Base-by-base conservation (phyloP, 176 grass and related monocot genomes). In the Carex cristatella region DNA sequence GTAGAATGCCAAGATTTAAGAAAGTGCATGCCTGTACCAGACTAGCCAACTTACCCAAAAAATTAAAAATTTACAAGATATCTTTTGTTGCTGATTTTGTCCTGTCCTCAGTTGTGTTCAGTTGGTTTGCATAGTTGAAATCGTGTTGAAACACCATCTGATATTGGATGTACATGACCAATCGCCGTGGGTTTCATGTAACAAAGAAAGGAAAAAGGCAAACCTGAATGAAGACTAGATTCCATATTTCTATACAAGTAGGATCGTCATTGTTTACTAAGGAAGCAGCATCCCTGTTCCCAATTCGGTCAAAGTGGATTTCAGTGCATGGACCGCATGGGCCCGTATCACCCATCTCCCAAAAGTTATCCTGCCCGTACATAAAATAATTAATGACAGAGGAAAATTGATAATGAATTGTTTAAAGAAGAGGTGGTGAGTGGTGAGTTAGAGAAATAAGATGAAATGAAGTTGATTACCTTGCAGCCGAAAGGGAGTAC, bases 161-260 rank as follows among this genome's bases (percentile, higher is more conserved):
- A 79, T 59, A 33, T 37, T 14, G 18, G 31, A 79, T 57, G 13
- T 57, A 56, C 37, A 81, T 14, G 65, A 48, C 10, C 46, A 23
- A 65, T 14, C 48, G 6, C 35, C 8, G 16, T 0, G 8, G 2
- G 23, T 23, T 27, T 44, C 30, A 64, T 49, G 18, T n/a, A 79
- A 79, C 11, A 81, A 60, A 51, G 8, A 66, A 16, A 4, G 10
- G 33, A 32, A 82, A 62, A 62, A 87, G 48, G 28, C 65, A 76
- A 68, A 95, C 95, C 91, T 98, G 93, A 89, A 98, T 98, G 80
- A 98, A 98, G 27, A 98, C 95, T 59, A 98, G 89, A 59, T 98
- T 95, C 95, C 95, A 98, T 53, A 98, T 98, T 69, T 98, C 95
- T 61, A 98, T 95, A 59, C 95, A 98, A 23, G 95, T 92, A 28